Conservation (phyloP, 73 alveolate genomes). For the Stentor roeselii region DNA sequence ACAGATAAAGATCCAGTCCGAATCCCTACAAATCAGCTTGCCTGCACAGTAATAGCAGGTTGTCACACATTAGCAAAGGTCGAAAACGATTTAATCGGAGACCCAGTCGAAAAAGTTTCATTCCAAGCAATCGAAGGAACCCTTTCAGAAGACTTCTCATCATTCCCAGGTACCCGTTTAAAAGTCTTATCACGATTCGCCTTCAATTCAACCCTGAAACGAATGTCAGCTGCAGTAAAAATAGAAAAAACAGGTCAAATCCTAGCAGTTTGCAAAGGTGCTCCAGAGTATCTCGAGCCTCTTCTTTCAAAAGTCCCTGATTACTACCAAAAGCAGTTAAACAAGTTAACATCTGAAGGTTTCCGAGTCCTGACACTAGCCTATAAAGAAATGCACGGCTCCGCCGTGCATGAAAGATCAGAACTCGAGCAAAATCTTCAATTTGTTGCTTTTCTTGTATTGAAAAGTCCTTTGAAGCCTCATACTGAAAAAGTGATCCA, state of each 20-base stretch:
- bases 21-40: conserved; percentile 43
- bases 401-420: conserved; percentile 69
- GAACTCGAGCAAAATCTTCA: conserved; percentile 81
- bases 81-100: conserved; percentile 85
- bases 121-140: conserved; percentile 66
- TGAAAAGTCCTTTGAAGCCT: conserved; percentile 89
- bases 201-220: conserved; percentile 85
- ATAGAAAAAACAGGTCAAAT: conserved; percentile 61
- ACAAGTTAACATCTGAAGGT: conserved; percentile 76
- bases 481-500: conserved; percentile 71
- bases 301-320: conserved; percentile 69
- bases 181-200: conserved; percentile 68
- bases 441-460: conserved; percentile 87
- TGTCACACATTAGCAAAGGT: conserved; percentile 87
- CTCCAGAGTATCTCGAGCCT: conserved; percentile 88
- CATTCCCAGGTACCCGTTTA: conserved; percentile 62
- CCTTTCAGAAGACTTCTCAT: conserved; percentile 43
- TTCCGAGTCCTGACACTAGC: conserved; percentile 92
- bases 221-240: conserved; percentile 86
- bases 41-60: conserved; percentile 84
- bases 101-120: conserved; percentile 90
- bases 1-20: conserved; percentile 30
- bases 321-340: conserved; percentile 57
- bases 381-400: conserved; percentile 58
- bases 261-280: conserved; percentile 91